Percentiles rank a stretch among this genome's conserved stretches.
These are phyloP conservation scores for Phellopilus nigrolimitatus DNA, from an alignment of 1,284 basidiomycete genomes.

Conservation along the genomic window DNA sequence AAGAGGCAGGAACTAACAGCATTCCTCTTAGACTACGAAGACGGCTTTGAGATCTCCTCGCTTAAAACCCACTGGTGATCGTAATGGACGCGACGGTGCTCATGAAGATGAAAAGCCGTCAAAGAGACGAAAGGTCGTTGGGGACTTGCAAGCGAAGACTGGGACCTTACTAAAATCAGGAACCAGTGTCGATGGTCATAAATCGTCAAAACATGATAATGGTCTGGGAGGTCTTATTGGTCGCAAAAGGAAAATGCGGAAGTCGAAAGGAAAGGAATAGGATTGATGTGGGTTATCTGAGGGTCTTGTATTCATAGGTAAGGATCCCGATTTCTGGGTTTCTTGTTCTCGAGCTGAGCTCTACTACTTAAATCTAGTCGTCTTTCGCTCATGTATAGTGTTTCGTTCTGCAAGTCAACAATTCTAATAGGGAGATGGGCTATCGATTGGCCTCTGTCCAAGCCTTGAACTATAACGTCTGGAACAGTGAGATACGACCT, in stretches of 20 bases:
- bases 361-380: not conserved
- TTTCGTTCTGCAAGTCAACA: too few species aligned
- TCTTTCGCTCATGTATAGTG: too few species aligned
- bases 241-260: slow-evolving; percentile 26
- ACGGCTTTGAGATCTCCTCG: slow-evolving; percentile 1
- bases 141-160: not conserved
- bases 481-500: too few species aligned
- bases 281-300: not conserved
- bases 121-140: slow-evolving; percentile 16
- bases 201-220: slow-evolving; percentile 10
- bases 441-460: too few species aligned
- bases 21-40: slow-evolving; percentile 3
- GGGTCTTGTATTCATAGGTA: not conserved
- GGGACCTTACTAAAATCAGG: not conserved
- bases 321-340: not conserved
- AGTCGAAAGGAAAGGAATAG: slow-evolving; percentile 15
- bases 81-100: slow-evolving; percentile 13
- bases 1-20: too few species aligned
- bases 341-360: not conserved
- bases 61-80: not conserved
- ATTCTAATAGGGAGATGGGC: too few species aligned
- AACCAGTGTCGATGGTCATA: not conserved
- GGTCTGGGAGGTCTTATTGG: slow-evolving; percentile 25
- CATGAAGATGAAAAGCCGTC: slow-evolving; percentile 13
- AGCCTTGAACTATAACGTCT: too few species aligned